Base-by-base conservation (phyloP, 2,329 filamentous ascomycete species). In the Blastomyces parvus region DNA sequence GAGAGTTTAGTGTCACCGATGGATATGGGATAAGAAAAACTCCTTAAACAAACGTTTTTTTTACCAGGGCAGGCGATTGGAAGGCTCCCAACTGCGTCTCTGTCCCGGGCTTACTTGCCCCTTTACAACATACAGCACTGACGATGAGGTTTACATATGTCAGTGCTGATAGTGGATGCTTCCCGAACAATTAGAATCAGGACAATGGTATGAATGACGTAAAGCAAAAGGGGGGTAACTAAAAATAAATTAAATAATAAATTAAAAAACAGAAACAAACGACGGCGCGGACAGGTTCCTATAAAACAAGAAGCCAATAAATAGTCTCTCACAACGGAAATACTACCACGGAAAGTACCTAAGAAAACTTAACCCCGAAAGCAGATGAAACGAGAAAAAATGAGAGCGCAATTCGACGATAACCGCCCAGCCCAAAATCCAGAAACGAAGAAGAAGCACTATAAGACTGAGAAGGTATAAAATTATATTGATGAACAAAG, bases 381-480 rank as follows among this genome's bases (percentile, higher is more conserved):
- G 25, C 42, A n/a, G 19, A 22, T 22, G 14, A 59, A 36, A 33
- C 25, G 6, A 59, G 58, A 33, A 62, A 62, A 42, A 53, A 9
- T 13, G n/a, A 42, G 9, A 60, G 25, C 17, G 59, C 44, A 36
- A 13, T 36, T 36, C 59, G 42, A 33, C 59, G 9, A 48, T 52
- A 36, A 2, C 46, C 42, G 27, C 58, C 59, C 25, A 8, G 17
- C 9, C 42, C 27, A 30, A 56, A 59, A 56, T 44, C 55, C n/a
- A 13, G 40, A 36, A 46, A 50, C 58, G 33, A 52, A 62, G n/a
- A 58, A 64, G 14, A 6, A 60, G 63, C 60, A 68, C 64, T 64
- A 66, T 64, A 22, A 1, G 25, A 6, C 48, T 14, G 25, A 52
- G 25, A 27, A 52, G 48, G 48, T 30, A 52, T 52, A 52, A 30